phyloP scores from a whole-genome alignment of 495 filamentous ascomycete species.

The Hypoxylon cercidicola region DNA sequence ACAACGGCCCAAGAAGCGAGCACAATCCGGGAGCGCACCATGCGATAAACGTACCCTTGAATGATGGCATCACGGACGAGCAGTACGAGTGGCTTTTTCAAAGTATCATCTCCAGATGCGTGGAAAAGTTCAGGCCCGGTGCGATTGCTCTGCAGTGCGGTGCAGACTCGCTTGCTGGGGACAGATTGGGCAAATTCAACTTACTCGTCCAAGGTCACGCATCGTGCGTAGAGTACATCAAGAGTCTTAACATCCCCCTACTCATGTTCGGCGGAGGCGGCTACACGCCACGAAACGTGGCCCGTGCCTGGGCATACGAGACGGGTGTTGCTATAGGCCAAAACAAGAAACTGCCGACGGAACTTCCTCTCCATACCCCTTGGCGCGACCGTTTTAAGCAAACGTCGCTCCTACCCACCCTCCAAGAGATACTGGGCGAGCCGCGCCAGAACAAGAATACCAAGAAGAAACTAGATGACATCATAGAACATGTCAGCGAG shows the following conservation, averaged over 20 bases:
- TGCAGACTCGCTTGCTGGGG: constrained; percentile 92
- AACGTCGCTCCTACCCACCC: constrained; percentile 80
- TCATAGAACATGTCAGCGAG: constrained; percentile 79
- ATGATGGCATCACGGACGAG: constrained; percentile 94
- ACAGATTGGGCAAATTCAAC: constrained; percentile 95
- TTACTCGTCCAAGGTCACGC: constrained; percentile 94
- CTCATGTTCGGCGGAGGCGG: constrained; percentile 94
- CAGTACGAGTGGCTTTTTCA: constrained; percentile 89
- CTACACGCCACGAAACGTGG: constrained; percentile 97
- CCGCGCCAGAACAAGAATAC: constrained; percentile 80
- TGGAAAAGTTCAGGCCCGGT: constrained; percentile 79
- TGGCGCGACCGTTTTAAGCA: constrained; percentile 87
- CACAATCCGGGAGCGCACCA: constrained; percentile 93
- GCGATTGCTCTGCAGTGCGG: constrained; percentile 97
- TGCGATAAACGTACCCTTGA: constrained; percentile 93
- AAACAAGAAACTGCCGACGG: constrained; percentile 73
- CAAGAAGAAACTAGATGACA: constrained; percentile 74
- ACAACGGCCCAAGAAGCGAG: constrained; percentile 85
- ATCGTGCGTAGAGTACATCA: constrained; percentile 87
- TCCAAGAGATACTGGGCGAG: constrained; percentile 71
- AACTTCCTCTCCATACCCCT: constrained; percentile 75
- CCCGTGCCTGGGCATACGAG: constrained; percentile 95
- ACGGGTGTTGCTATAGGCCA: constrained; percentile 88
- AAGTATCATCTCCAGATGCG: constrained; percentile 77
- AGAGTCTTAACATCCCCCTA: constrained; percentile 78